phyloP scores from a whole-genome alignment of 352 stramenopile genomes.

The Globisporangium mamillatum region DNA sequence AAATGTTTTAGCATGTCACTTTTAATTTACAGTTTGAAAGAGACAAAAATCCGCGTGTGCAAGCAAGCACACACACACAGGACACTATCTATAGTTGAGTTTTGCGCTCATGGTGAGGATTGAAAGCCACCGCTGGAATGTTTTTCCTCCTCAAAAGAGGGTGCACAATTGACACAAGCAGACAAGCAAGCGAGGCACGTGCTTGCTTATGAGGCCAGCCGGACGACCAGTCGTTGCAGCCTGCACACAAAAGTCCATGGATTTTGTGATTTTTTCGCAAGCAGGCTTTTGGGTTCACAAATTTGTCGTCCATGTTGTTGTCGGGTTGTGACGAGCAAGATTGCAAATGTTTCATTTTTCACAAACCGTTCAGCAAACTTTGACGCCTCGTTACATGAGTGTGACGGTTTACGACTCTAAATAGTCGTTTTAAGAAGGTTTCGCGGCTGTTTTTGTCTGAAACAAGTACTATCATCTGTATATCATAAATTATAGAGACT shows the following conservation, averaged over 20 bases:
- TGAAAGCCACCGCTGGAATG: background rate
- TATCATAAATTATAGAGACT: background rate
- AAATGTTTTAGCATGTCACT: background rate
- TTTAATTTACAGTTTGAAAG: background rate
- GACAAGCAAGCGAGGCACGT: background rate
- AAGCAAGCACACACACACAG: no score
- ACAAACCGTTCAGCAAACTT: background rate
- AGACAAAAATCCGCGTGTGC: no score
- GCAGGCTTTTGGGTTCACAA: background rate
- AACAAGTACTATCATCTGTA: no score
- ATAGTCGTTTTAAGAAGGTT: background rate
- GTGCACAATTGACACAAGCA: background rate
- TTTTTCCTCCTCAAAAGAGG: background rate
- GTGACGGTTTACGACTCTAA: background rate
- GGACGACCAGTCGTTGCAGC: background rate
- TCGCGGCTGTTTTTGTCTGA: background rate
- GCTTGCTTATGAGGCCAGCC: background rate
- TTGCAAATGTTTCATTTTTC: background rate
- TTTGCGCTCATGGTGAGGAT: background rate
- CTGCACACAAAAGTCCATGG: background rate
- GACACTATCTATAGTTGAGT: no score
- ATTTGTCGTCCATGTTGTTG: background rate
- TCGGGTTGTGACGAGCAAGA: background rate
- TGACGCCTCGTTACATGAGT: background rate
- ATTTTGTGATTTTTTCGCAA: background rate